These are phyloP conservation scores for Puccinia polysora DNA, from an alignment of 1,284 basidiomycete genomes.

Conservation along the genomic window DNA sequence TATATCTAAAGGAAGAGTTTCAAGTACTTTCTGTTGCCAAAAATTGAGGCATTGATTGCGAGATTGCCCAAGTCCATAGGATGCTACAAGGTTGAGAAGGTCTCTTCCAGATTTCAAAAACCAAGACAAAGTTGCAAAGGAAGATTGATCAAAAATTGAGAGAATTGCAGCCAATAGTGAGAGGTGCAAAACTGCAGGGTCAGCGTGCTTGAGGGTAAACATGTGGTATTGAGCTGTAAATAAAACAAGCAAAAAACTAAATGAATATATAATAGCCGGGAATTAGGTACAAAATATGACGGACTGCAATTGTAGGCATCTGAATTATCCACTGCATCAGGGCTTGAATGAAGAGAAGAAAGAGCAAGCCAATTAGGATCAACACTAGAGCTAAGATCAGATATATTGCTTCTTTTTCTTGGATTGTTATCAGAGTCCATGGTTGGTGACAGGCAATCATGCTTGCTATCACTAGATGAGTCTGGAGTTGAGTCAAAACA, in stretches of 20 bases:
- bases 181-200: conserved; percentile 17
- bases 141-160: conserved; percentile 24
- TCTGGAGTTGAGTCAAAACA: neutral
- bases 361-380: neutral
- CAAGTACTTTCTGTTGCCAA: neutral
- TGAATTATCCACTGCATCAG: neutral
- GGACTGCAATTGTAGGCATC: conserved; percentile 7
- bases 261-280: neutral
- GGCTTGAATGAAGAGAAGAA: neutral
- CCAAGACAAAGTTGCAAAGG: conserved; percentile 10
- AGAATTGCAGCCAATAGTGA: conserved; percentile 1
- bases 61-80: neutral
- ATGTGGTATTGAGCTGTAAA: conserved; percentile 13
- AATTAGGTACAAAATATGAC: neutral
- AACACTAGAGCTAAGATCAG: neutral
- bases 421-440: neutral
- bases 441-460: neutral
- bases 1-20: conserved; percentile 9
- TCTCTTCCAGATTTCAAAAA: conserved; percentile 9
- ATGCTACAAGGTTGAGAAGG: neutral
- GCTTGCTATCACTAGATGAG: neutral
- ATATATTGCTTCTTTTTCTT: neutral
- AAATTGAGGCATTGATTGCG: neutral
- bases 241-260: neutral
- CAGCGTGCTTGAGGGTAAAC: conserved; percentile 3